Evolutionary conservation across 805 yeast species (phyloP), one percentile per base, ranked within the genome.

Genomic region (Tetrapisispora arboricola): DNA sequence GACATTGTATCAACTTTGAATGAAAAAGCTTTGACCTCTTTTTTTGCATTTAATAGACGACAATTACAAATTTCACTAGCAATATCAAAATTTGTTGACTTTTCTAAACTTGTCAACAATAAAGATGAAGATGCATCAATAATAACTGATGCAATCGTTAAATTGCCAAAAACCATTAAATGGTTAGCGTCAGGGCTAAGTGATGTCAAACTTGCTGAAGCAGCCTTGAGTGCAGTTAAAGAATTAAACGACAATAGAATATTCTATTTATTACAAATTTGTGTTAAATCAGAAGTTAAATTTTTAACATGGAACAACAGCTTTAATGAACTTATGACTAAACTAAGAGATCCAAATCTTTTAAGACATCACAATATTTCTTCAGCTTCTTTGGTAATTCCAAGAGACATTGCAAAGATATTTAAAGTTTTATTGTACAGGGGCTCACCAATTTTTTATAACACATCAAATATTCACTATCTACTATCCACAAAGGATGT

Each of bases 101-200:
- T 73, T 34, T 65, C 75, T 20, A 81, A 77, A 41, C 15, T 32
- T 2, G 57, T 65, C 21, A 65, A 61, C 46, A 60, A 66, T 28
- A 65, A 60, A 2, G 47, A 50, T 9, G 50, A 48, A 3, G 49
- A 54, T 1, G 57, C 58, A 17, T 50, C 50, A 13, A 53, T 46
- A 2, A 16, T 40, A 3, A 17, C 21, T n/a, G 30, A 28, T 19
- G 29, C 22, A 7, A 27, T 21, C 12, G 36, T 36, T 3, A 77
- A 76, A 43, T 57, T 74, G 16, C 72, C 72, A 2, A 79, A 75
- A 44, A 71, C 78, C 1, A 63, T 78, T 3, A 66, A 67, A 19
- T 81, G 92, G 90, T 49, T 86, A 6, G 54, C 76, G 9, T 67
- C 63, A 4, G 64, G 76, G 2, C 68, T 80, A 32, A 82, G 94